phyloP scores from a whole-genome alignment of 2,329 filamentous ascomycete genomes.

The Fusarium sp. region DNA sequence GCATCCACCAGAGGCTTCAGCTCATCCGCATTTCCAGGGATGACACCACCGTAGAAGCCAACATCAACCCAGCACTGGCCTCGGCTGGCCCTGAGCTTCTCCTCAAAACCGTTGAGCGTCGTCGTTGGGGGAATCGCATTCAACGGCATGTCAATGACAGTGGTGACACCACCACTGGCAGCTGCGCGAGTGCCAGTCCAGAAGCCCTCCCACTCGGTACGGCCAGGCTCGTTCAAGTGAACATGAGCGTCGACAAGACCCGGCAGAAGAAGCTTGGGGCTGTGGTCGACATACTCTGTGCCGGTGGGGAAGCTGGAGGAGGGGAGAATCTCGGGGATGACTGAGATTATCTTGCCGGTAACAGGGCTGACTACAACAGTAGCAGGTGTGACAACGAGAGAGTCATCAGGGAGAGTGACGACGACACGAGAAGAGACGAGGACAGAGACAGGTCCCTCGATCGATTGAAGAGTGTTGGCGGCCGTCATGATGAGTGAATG shows the following conservation, averaged over 20 bases:
- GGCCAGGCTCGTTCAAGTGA: conserved; percentile 95
- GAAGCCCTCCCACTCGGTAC: conserved; percentile 99
- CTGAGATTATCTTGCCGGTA: conserved; percentile 86
- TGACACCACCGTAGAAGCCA: conserved; percentile 96
- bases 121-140: conserved; percentile 98
- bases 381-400: conserved; percentile 77
- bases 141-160: conserved; percentile 96
- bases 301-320: conserved; percentile 77
- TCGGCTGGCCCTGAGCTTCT: conserved; percentile 85
- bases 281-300: conserved; percentile 84
- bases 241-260: conserved; percentile 97
- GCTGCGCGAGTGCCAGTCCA: conserved; percentile 93
- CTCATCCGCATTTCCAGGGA: conserved; percentile 88
- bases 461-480: conserved; percentile 29
- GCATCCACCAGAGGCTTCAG: conserved; percentile 83
- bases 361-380: conserved; percentile 82
- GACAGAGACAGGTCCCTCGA: conserved; percentile 69
- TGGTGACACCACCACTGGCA: conserved; percentile 95
- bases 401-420: conserved; percentile 75
- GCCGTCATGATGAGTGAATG: conserved; percentile 48
- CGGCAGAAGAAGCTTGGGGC: conserved; percentile 85
- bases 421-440: conserved; percentile 88
- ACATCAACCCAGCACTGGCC: conserved; percentile 98
- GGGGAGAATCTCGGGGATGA: conserved; percentile 81
- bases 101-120: conserved; percentile 82